Conservation (phyloP, 2,329 filamentous ascomycete species). For the Leptographium wingfieldii region DNA sequence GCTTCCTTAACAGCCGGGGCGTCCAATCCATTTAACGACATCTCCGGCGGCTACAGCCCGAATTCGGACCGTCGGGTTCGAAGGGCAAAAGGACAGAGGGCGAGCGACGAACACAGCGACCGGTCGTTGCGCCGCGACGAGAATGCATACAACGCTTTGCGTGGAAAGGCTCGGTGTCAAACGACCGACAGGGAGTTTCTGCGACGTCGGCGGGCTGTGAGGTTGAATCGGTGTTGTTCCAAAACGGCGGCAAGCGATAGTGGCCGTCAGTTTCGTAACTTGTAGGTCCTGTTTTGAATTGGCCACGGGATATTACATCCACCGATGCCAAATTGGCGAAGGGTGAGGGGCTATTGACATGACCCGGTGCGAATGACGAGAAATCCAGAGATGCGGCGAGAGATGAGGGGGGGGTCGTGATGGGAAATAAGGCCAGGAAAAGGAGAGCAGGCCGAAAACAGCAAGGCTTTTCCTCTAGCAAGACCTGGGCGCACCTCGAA, state of each 20-base stretch:
- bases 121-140: no score
- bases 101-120: no score
- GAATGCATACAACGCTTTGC: no score
- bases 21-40: conserved; percentile 96
- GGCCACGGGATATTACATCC: neutral
- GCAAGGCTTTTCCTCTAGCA: neutral
- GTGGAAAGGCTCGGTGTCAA: neutral
- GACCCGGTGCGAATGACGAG: neutral
- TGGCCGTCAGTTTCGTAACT: neutral
- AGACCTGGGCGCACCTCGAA: neutral
- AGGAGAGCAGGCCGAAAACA: neutral
- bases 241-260: neutral
- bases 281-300: neutral
- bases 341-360: neutral
- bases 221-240: neutral
- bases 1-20: conserved; percentile 69
- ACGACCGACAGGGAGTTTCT: neutral
- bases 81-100: neutral
- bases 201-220: no score
- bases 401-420: neutral
- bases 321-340: neutral
- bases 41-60: conserved; percentile 25
- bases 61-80: neutral
- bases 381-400: neutral
- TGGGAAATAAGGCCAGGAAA: neutral